Base-by-base conservation (phyloP, 2,329 filamentous ascomycete genomes). In the Phaeosphaeriaceae sp. region DNA sequence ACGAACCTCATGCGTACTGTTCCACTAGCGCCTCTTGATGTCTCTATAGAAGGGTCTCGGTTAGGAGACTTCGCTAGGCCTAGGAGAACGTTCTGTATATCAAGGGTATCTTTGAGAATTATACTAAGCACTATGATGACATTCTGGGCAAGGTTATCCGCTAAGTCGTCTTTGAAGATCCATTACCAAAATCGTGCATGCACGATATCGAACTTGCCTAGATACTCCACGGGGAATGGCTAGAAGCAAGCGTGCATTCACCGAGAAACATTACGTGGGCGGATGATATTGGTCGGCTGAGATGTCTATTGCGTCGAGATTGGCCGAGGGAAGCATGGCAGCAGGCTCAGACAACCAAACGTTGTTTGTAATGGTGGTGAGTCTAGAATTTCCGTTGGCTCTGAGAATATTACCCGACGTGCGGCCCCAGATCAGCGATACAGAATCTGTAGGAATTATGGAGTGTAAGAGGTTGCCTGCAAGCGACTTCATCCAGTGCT, bases 171-270 rank as follows among this genome's bases (percentile, higher is more conserved):
- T 20, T 63, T 64, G 7, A 71, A 39, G 16, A 66, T 66, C 2
- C 57, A 65, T 9, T 61, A 53, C 13, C 68, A 46, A 9, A 71
- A 54, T 7, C 66, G 56, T 18, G 69, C 54, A 44, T 72, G 61
- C 1, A 72, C 67, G 9, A 71, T 51, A 40, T 72, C 70, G 30
- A 68, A 72, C 23, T 56, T 57, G 1, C 54, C 61, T 8, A 58
- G 46, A 32, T 70, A 60, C 23, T 68, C 59, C 2, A 36, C 15
- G 2, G 66, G 61, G 33, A 69, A 71, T 2, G 66, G 64, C 4
- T 58, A 26, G 2, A 64, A 59, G 33, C 55, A 52, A 29, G 72
- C 55, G 8, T 71, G 67, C 2, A 65, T 52, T 11, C 57, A 53
- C 18, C 63, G 58, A 1, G 18, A 32, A n/a, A 63, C 46, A 33